These are phyloP conservation scores for Microbotryum lychnidis-dioicae DNA, from an alignment of 1,284 basidiomycete genomes.

Conservation along the genomic window DNA sequence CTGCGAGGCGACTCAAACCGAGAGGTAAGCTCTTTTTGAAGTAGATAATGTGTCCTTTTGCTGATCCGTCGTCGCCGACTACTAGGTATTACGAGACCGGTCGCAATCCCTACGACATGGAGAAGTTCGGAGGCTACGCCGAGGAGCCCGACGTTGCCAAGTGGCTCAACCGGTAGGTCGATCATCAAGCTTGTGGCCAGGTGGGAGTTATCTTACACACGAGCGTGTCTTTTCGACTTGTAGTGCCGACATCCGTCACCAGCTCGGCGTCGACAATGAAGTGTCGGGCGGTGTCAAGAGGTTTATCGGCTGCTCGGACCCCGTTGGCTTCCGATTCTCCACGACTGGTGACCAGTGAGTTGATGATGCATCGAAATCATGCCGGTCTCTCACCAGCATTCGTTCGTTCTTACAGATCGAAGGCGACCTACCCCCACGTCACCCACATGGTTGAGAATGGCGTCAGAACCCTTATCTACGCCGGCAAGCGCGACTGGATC, in stretches of 20 bases:
- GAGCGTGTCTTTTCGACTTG: too few species aligned
- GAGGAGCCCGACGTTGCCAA: slow-evolving; percentile 29
- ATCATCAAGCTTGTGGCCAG: neutral
- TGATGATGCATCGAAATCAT: neutral
- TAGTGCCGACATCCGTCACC: slow-evolving; percentile 20
- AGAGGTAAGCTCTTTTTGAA: slow-evolving; percentile 2
- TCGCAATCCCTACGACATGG: slow-evolving; percentile 31
- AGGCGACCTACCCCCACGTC: slow-evolving; percentile 28
- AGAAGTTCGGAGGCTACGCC: slow-evolving; percentile 31
- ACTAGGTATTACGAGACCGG: slow-evolving; percentile 19
- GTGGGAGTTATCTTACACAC: neutral
- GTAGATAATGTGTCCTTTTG: slow-evolving; percentile 3
- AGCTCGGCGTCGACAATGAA: slow-evolving; percentile 32
- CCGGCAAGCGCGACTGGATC: slow-evolving; percentile 27
- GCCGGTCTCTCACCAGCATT: too few species aligned
- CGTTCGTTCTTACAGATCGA: slow-evolving; percentile 4
- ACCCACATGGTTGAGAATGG: slow-evolving; percentile 27
- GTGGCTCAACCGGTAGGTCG: slow-evolving; percentile 29
- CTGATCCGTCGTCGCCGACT: too few species aligned
- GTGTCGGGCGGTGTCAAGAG: slow-evolving; percentile 26
- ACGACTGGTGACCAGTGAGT: slow-evolving; percentile 30
- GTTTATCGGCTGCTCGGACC: slow-evolving; percentile 31
- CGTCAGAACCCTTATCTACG: slow-evolving; percentile 28
- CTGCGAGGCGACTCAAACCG: slow-evolving; percentile 32
- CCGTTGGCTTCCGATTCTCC: slow-evolving; percentile 29